Evolutionary conservation across 192 early-diverging fungal species (phyloP), one percentile per base, ranked within the genome.

Genomic region (Helicostylum pulchrum): DNA sequence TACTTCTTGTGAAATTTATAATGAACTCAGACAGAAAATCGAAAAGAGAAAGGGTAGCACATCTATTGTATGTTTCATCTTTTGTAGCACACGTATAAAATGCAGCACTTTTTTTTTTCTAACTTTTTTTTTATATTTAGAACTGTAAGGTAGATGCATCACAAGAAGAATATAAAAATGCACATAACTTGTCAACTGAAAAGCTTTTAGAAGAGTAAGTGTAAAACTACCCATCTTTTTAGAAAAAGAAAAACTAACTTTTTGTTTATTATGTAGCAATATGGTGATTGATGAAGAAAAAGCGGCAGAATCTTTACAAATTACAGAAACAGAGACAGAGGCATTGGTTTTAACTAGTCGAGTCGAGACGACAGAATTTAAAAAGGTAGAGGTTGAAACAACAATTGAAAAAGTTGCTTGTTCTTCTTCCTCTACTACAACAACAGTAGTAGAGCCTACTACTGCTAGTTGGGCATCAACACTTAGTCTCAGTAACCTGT

Each of bases 1-100:
- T 9, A 39, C 26, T 2, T 54, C 26, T 31, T 31, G 54, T 9
- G 54, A 56, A 21, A 30, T 56, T n/a, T 56, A 56, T 10, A 56
- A 10, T 17, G 31, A 56, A 56, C 31, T 56, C 54, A 56, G 34
- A 56, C 31, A 56, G 11, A 56, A 56, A 36, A 56, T 56, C 10
- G 31, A 30, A 15, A 39, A 56, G 31, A 56, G 54, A 56, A 34
- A 56, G 9, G 30, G 54, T 39, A 34, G 9, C 15, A 56, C 54
- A 14, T 15, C 36, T 32, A 56, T 56, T 36, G 54, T 56, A 56
- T 39, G 54, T 56, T 56, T 56, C 15, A 34, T n/a, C n/a, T 34
- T n/a, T 34, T 55, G 9, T 39, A 39, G 5, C 30, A 17, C 32
- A 36, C 31, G 7, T 30, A 32, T 15, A 30, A 30, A 30, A 34